Percentiles rank a stretch among this genome's conserved stretches.
phyloP scores from a whole-genome alignment of 495 filamentous ascomycete species.

The Saxispiralis lemnorum region DNA sequence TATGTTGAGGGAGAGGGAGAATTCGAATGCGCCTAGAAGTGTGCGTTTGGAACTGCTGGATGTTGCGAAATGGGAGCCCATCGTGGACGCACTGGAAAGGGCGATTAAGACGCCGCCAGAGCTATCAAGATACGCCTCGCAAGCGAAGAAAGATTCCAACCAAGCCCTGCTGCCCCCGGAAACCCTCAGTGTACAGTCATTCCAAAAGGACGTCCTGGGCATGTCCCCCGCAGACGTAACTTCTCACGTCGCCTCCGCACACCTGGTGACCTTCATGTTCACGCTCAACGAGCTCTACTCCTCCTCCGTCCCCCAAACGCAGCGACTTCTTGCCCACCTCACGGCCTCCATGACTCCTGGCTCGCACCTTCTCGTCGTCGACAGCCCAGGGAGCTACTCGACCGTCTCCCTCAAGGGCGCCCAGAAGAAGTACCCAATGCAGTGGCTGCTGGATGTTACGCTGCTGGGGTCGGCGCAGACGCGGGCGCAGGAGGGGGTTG shows the following conservation, averaged over 20 bases:
- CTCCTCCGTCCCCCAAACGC: constrained; percentile 53
- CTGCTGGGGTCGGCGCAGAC: constrained; percentile 35
- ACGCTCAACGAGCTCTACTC: constrained; percentile 93
- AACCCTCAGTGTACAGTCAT: constrained; percentile 32
- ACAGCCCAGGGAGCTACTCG: constrained; percentile 85
- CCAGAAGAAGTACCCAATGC: constrained; percentile 75
- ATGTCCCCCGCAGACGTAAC: constrained; percentile 27
- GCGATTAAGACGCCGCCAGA: constrained; percentile 30
- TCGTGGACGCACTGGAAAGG: constrained; percentile 36
- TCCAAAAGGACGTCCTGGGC: constrained; percentile 44
- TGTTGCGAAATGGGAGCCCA: constrained; percentile 54
- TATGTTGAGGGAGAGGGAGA: background rate
- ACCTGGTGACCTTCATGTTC: constrained; percentile 71
- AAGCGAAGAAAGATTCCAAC: constrained; percentile 30
- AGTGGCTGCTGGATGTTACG: constrained; percentile 75
- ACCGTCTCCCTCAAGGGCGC: constrained; percentile 42
- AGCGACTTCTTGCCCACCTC: constrained; percentile 50
- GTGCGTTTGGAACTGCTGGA: constrained; percentile 41
- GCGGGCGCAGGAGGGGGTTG: background rate
- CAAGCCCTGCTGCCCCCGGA: constrained; percentile 23
- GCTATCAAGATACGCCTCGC: constrained; percentile 38
- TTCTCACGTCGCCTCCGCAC: constrained; percentile 24
- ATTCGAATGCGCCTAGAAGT: no score
- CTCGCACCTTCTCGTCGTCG: constrained; percentile 64
- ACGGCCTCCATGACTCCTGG: constrained; percentile 37